Base-by-base conservation (phyloP, 345 rosid species). In the Anastatica hierochuntica region DNA sequence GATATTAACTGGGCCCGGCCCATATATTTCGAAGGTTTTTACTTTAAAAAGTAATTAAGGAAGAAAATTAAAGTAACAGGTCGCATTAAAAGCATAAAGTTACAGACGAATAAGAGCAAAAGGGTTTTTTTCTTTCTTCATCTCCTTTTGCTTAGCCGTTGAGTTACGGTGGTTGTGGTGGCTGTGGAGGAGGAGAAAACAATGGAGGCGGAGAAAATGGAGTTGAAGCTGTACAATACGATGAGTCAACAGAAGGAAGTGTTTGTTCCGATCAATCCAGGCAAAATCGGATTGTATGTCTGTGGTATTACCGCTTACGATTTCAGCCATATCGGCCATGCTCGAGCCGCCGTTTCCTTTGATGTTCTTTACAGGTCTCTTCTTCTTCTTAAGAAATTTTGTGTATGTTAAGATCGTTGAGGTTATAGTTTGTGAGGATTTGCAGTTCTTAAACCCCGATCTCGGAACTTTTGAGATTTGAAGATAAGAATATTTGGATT, bases 271-370 rank as follows among this genome's bases (percentile, higher is more conserved):
- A 35, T 35, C 39, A 35, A 35, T 12, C 39, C 39, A 0, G 39
- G 39, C 0, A 7, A 14, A 7, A 38, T 38, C 19, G 18, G 19
- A 38, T 14, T 38, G 19, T 38, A 38, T 19, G 42, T 38, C 9
- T 38, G 42, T 8, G 19, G 42, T 3, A 38, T 38, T 9, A 38
- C 42, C 42, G 42, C 42, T 0, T 38, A 38, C 11, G 42, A 29
- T 29, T 29, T 29, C 67, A 84, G 96, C 73, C 96, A 81, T 67
- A 64, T 87, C 14, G 90, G 85, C 34, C 96, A 82, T 53, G 96
- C 84, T 33, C 84, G 96, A n/a, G 83, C 96, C 11, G 88, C 90
- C 6, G 77, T 84, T 30, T 53, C 78, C 54, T 87, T 87, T 14
- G 96, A 84, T 48, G 61, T 84, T 11, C 79, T 81, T 16, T 79